These are phyloP conservation scores for Rhizopogon salebrosus DNA, from an alignment of 768 basidiomycete genomes.

Conservation along the genomic window DNA sequence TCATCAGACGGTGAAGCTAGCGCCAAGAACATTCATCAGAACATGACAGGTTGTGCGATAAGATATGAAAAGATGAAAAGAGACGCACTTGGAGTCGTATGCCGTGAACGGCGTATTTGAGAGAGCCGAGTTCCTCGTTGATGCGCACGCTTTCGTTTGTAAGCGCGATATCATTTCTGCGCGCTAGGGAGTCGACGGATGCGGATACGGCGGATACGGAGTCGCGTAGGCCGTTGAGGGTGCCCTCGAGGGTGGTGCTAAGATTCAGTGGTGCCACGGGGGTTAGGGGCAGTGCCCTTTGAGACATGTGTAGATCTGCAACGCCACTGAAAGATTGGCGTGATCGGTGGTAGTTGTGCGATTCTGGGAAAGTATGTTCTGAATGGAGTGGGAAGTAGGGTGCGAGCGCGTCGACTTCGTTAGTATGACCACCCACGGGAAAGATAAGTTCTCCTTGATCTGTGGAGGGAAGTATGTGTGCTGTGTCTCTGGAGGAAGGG, in stretches of 20 bases:
- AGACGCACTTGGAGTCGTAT: slow-evolving; percentile 69
- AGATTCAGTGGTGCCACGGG: slow-evolving; percentile 59
- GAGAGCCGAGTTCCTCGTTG: slow-evolving; percentile 67
- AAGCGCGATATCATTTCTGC: slow-evolving; percentile 60
- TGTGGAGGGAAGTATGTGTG: slow-evolving; percentile 6
- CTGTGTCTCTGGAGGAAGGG: slow-evolving; percentile 12
- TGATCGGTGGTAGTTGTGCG: slow-evolving; percentile 9
- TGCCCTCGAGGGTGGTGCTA: slow-evolving; percentile 57
- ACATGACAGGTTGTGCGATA: slow-evolving; percentile 4
- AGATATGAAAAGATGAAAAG: neutral
- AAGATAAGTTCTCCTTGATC: slow-evolving; percentile 13
- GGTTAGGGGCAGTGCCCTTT: slow-evolving; percentile 24
- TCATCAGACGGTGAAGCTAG: slow-evolving; percentile 67
- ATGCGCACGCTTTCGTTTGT: slow-evolving; percentile 67
- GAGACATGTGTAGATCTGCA: slow-evolving; percentile 18
- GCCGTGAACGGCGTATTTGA: slow-evolving; percentile 68
- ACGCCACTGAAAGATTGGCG: slow-evolving; percentile 13
- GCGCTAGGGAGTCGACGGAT: slow-evolving; percentile 55
- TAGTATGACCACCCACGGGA: slow-evolving; percentile 3
- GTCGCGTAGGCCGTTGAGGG: slow-evolving; percentile 52
- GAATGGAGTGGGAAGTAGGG: slow-evolving; percentile 18
- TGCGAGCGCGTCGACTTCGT: slow-evolving; percentile 21
- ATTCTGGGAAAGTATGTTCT: slow-evolving; percentile 9
- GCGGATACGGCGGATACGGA: slow-evolving; percentile 56
- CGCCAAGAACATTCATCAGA: slow-evolving; percentile 10